Percentiles rank a stretch among this genome's conserved stretches.
Evolutionary conservation across 2,329 filamentous ascomycete genomes (phyloP).

Genomic region (Geosmithia flava): DNA sequence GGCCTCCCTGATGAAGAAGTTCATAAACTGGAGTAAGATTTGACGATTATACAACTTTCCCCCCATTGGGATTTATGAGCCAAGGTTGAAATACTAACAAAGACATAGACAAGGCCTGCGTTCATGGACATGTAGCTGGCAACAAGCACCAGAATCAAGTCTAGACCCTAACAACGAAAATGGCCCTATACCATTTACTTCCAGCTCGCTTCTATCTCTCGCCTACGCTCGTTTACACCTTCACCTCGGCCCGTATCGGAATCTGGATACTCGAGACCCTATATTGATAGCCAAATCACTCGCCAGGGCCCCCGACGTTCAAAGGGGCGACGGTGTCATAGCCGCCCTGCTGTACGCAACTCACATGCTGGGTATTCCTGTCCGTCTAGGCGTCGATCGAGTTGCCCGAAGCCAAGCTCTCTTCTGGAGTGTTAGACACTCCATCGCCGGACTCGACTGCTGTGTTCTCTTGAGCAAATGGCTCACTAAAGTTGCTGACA

Average conservation of each 20-base stretch:
- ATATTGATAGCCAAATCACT: slow-evolving; percentile 24
- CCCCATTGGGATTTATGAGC: no score
- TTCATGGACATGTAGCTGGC: not conserved
- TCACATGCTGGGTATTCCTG: slow-evolving; percentile 42
- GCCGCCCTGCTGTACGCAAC: slow-evolving; percentile 38
- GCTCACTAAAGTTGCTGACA: slow-evolving; percentile 14
- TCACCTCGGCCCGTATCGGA: slow-evolving; percentile 27
- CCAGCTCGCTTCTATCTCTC: slow-evolving; percentile 29
- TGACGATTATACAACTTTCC: no score
- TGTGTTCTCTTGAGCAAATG: slow-evolving; percentile 40
- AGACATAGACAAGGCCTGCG: no score
- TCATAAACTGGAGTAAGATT: no score
- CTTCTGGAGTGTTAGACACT: slow-evolving; percentile 39
- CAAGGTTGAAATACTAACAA: no score
- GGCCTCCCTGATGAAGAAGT: no score
- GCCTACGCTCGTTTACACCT: slow-evolving; percentile 33
- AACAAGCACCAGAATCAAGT: slow-evolving; percentile 4
- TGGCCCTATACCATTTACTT: slow-evolving; percentile 28
- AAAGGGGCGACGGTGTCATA: slow-evolving; percentile 32
- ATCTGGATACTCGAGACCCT: slow-evolving; percentile 29
- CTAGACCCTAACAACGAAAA: slow-evolving; percentile 26
- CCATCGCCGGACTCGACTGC: slow-evolving; percentile 40
- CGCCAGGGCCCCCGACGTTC: slow-evolving; percentile 21
- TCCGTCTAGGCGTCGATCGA: slow-evolving; percentile 39
- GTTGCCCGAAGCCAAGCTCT: slow-evolving; percentile 42